Evolutionary conservation across 2,329 filamentous ascomycete species (phyloP).

Genomic region (Trichoderma hamatum): DNA sequence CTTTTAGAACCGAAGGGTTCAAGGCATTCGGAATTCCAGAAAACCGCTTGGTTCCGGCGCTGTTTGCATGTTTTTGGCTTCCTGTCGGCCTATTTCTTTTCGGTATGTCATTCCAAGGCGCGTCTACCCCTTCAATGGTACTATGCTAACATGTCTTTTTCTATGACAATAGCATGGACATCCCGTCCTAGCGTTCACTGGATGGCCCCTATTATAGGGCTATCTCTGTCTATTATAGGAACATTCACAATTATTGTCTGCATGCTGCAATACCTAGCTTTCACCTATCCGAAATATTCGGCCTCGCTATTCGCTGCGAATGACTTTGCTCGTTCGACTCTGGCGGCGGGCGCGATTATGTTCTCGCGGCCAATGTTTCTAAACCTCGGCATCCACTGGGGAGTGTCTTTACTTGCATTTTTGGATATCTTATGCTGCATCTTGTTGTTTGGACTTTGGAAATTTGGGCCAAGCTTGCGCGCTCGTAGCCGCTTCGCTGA

Average conservation of each 20-base stretch:
- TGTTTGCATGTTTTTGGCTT: background rate
- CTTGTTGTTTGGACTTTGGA: background rate
- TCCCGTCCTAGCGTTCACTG: background rate
- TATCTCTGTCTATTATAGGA: background rate
- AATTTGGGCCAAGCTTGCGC: background rate
- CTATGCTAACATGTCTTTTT: background rate
- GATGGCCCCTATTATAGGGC: background rate
- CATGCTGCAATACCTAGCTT: background rate
- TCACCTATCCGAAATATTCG: background rate
- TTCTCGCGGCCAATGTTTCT: slow-evolving; percentile 12
- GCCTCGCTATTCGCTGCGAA: background rate
- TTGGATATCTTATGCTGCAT: background rate
- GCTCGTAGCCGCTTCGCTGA: background rate
- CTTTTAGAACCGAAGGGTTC: background rate
- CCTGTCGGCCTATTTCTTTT: background rate
- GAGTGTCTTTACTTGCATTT: background rate
- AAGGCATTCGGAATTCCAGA: background rate
- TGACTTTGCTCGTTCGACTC: slow-evolving; percentile 3
- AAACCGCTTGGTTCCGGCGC: background rate
- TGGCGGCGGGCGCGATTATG: background rate
- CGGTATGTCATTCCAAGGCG: background rate
- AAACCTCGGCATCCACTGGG: background rate
- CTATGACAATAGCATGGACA: background rate
- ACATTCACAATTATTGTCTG: background rate
- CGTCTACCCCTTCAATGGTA: background rate